A percentile compares a stretch with the other conserved stretches of the same genome.
Conservation (phyloP, 805 yeast genomes). For the Yarrowia porcina region DNA sequence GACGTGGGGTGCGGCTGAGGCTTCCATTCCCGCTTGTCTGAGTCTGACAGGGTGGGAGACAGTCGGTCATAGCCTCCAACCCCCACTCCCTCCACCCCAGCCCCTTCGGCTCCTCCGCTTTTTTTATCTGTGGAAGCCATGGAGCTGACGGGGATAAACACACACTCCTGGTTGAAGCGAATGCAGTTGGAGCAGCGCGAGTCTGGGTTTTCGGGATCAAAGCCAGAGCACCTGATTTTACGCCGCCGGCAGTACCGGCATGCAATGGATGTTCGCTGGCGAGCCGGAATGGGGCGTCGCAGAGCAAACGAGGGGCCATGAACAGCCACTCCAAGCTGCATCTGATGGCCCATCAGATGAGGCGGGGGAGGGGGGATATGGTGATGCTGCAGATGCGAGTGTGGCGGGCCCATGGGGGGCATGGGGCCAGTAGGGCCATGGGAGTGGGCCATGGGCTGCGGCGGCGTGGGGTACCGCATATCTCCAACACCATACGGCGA, state of each 20-base stretch:
- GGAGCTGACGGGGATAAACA: conserved; percentile 37
- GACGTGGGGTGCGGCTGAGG: conserved; percentile 21
- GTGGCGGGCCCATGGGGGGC: conserved; percentile 14
- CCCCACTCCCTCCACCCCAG: background rate
- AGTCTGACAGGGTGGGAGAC: conserved; percentile 11
- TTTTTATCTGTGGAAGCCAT: conserved; percentile 24
- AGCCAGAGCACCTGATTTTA: conserved; percentile 38
- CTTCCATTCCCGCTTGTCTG: conserved; percentile 14
- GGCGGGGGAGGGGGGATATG: conserved; percentile 7
- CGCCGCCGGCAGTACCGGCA: conserved; percentile 38
- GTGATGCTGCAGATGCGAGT: conserved; percentile 13
- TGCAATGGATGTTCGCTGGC: conserved; percentile 38
- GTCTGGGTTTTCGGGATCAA: conserved; percentile 33
- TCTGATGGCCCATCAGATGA: conserved; percentile 11
- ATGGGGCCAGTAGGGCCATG: background rate
- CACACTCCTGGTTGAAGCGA: conserved; percentile 36
- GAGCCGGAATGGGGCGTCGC: conserved; percentile 25
- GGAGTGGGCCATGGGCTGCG: conserved; percentile 1
- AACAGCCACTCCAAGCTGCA: background rate
- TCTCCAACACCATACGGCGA: conserved; percentile 4
- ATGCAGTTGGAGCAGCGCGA: conserved; percentile 37
- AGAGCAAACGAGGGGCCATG: conserved; percentile 8
- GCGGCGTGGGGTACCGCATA: conserved; percentile 22
- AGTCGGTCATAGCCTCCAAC: background rate
- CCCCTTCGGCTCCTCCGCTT: background rate